Conservation (phyloP, 768 basidiomycete genomes). For the Phallus indusiatus region DNA sequence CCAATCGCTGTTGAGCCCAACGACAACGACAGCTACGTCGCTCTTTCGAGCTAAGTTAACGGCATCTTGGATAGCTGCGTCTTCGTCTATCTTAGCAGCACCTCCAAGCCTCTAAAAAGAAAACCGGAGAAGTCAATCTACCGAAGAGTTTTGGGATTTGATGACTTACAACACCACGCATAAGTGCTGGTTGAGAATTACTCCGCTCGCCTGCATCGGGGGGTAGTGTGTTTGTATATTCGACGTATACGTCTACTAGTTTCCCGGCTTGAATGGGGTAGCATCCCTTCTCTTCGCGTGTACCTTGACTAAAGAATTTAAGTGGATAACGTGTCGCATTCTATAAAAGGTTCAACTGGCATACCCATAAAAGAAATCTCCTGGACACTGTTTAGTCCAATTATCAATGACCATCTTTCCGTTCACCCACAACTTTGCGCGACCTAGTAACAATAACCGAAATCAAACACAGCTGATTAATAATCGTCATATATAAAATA, state of each 20-base stretch:
- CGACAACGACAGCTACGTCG: slow-evolving; percentile 51
- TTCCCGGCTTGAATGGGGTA: slow-evolving; percentile 37
- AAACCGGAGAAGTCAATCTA: too few relatives aligned
- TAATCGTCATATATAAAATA: too few relatives aligned
- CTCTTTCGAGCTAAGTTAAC: slow-evolving; percentile 41
- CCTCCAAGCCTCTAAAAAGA: slow-evolving; percentile 65
- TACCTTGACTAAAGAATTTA: slow-evolving; percentile 40
- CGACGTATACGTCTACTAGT: slow-evolving; percentile 44
- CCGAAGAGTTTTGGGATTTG: too few relatives aligned
- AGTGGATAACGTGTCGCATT: neutral
- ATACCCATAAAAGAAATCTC: slow-evolving; percentile 63
- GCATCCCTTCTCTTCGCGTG: slow-evolving; percentile 49
- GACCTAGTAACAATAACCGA: too few relatives aligned
- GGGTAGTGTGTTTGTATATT: slow-evolving; percentile 54
- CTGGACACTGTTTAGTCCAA: slow-evolving; percentile 31
- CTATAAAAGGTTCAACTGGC: neutral
- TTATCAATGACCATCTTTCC: slow-evolving; percentile 26
- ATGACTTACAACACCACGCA: slow-evolving; percentile 53
- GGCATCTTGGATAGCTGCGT: slow-evolving; percentile 46
- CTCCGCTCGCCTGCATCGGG: slow-evolving; percentile 30
- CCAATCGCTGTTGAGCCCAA: slow-evolving; percentile 60
- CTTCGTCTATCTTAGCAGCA: slow-evolving; percentile 48
- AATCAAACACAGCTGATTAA: too few relatives aligned
- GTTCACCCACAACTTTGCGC: slow-evolving; percentile 54
- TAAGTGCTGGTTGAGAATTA: slow-evolving; percentile 51